These are phyloP conservation scores for Thermomyces lanuginosus DNA, from an alignment of 2,329 filamentous ascomycete genomes.

Conservation along the genomic window DNA sequence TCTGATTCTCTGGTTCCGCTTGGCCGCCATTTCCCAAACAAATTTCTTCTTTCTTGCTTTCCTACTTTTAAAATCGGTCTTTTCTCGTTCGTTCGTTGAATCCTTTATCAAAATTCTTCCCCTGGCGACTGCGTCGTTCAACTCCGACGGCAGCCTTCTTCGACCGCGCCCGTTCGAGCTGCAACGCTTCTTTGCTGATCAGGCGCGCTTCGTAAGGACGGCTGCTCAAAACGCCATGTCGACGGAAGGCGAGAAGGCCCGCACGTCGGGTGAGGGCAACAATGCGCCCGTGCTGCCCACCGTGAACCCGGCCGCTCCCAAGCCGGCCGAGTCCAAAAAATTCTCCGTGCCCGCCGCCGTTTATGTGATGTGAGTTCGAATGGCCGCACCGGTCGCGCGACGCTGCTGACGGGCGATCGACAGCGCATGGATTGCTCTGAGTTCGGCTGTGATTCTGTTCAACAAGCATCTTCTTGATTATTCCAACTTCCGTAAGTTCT, in stretches of 20 bases:
- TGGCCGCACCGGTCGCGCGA: neutral
- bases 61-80: too few species aligned
- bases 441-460: constrained; percentile 91
- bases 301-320: constrained; percentile 59
- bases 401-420: constrained; percentile 8
- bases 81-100: constrained; percentile 1
- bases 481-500: constrained; percentile 56
- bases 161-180: constrained; percentile 34
- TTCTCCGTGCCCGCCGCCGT: constrained; percentile 59
- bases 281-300: constrained; percentile 50
- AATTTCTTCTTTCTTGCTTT: constrained; percentile 4
- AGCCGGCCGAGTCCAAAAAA: constrained; percentile 49
- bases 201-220: constrained; percentile 19
- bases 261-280: constrained; percentile 56
- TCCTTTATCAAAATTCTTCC: constrained; percentile 11
- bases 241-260: constrained; percentile 61
- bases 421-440: constrained; percentile 83
- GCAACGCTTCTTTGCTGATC: constrained; percentile 29
- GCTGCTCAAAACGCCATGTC: constrained; percentile 40
- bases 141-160: constrained; percentile 24
- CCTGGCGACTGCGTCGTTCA: constrained; percentile 31
- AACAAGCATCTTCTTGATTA: constrained; percentile 97
- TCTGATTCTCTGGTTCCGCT: constrained; percentile 2
- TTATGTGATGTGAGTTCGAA: constrained; percentile 51
- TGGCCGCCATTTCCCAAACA: constrained; percentile 5